Evolutionary conservation across 352 stramenopile genomes (phyloP).

Genomic region (Pythium phragmiticola): DNA sequence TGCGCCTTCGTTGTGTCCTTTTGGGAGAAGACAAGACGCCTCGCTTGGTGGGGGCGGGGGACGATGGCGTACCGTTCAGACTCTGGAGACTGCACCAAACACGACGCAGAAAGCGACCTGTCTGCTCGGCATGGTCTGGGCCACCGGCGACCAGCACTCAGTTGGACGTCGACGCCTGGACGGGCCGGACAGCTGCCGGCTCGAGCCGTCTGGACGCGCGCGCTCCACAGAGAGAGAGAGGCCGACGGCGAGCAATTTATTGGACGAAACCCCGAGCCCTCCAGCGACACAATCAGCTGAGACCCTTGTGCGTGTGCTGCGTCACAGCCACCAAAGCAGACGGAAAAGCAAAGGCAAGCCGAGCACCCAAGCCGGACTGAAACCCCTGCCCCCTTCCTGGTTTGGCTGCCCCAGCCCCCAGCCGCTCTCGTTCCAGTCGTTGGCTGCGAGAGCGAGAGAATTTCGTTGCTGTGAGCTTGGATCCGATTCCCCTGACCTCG

Average conservation of each 20-base stretch:
- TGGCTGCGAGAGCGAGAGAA: no score
- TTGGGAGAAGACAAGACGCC: not conserved
- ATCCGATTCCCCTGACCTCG: not conserved
- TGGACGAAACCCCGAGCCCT: constrained; percentile 11
- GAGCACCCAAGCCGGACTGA: no score
- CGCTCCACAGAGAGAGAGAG: not conserved
- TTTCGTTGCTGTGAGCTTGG: not conserved
- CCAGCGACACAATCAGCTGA: constrained; percentile 9
- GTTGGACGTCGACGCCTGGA: constrained; percentile 4
- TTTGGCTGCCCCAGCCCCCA: no score
- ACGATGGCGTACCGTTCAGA: not conserved
- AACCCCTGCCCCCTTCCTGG: no score
- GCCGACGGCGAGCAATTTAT: not conserved
- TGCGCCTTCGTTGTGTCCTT: no score
- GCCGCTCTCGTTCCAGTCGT: no score
- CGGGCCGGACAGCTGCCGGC: not conserved
- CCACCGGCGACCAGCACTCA: constrained; percentile 7
- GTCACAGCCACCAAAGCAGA: constrained; percentile 3
- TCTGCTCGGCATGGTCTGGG: constrained; percentile 20
- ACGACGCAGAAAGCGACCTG: constrained; percentile 5
- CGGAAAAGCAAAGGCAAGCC: not conserved
- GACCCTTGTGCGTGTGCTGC: not conserved
- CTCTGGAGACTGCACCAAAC: no score
- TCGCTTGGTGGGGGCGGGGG: not conserved
- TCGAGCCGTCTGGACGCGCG: not conserved